These are phyloP conservation scores for Aspergillus sojae DNA, from an alignment of 2,329 filamentous ascomycete genomes.

Conservation along the genomic window DNA sequence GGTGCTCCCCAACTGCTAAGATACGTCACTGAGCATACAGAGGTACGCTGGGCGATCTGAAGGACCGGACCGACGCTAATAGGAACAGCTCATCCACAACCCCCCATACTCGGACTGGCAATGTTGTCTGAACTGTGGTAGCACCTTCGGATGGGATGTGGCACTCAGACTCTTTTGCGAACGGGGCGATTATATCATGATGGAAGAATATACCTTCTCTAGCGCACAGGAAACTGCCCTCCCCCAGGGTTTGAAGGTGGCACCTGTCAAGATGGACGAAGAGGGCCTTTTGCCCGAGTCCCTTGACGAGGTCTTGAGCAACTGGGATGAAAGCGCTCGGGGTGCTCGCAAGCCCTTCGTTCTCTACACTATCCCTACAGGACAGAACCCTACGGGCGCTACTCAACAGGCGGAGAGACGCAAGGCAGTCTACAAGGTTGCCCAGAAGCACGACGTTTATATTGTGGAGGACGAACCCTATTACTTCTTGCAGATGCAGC, in stretches of 20 bases:
- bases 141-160: slow-evolving; percentile 83
- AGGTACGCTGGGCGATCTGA: slow-evolving; percentile 48
- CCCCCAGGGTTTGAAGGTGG: slow-evolving; percentile 64
- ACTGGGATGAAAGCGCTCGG: slow-evolving; percentile 63
- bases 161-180: slow-evolving; percentile 78
- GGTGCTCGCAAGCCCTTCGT: slow-evolving; percentile 67
- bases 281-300: slow-evolving; percentile 65
- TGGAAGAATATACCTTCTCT: slow-evolving; percentile 90
- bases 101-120: slow-evolving; percentile 92
- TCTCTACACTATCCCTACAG: slow-evolving; percentile 74
- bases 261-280: slow-evolving; percentile 66
- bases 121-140: slow-evolving; percentile 80
- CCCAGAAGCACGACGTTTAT: slow-evolving; percentile 80
- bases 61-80: slow-evolving; percentile 12
- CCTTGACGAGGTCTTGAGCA: slow-evolving; percentile 65
- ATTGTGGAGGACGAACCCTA: slow-evolving; percentile 95
- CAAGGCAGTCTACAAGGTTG: slow-evolving; percentile 73
- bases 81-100: slow-evolving; percentile 67
- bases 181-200: slow-evolving; percentile 75
- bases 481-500: slow-evolving; percentile 85
- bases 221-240: slow-evolving; percentile 69
- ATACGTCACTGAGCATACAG: slow-evolving; percentile 92
- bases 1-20: slow-evolving; percentile 86
- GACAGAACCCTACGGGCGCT: slow-evolving; percentile 88
- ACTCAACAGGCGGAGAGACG: slow-evolving; percentile 72